phyloP scores from a whole-genome alignment of 2,329 filamentous ascomycete genomes.

The Claviceps sp. region DNA sequence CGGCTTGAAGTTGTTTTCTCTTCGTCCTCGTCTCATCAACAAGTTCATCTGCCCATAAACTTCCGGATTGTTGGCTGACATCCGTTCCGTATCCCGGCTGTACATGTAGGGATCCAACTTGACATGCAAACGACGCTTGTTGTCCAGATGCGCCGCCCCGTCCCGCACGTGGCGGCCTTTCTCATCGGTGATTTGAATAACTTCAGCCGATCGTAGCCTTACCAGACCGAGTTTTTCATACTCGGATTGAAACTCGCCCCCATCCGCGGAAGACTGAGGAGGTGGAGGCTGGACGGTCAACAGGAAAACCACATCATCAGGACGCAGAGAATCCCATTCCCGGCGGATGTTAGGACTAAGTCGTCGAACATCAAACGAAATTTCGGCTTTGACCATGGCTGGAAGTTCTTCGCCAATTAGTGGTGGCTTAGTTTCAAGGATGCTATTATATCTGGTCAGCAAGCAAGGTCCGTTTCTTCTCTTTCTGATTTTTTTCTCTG shows the following conservation, averaged over 20 bases:
- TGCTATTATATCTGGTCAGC: slow-evolving; percentile 23
- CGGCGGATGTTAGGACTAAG: slow-evolving; percentile 61
- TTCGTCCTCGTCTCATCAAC: slow-evolving; percentile 64
- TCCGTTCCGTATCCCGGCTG: slow-evolving; percentile 57
- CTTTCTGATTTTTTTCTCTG: background rate
- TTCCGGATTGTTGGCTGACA: slow-evolving; percentile 55
- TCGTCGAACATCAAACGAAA: slow-evolving; percentile 69
- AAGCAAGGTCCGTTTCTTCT: background rate
- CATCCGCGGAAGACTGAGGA: slow-evolving; percentile 39
- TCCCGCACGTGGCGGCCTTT: slow-evolving; percentile 63
- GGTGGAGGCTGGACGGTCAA: slow-evolving; percentile 56
- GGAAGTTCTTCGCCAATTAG: slow-evolving; percentile 72
- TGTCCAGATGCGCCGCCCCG: slow-evolving; percentile 44
- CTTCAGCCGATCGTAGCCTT: slow-evolving; percentile 66
- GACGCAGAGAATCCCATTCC: slow-evolving; percentile 82
- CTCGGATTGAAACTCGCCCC: slow-evolving; percentile 27
- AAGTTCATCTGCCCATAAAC: slow-evolving; percentile 79
- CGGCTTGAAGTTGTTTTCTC: slow-evolving; percentile 96
- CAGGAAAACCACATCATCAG: slow-evolving; percentile 83
- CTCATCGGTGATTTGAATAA: slow-evolving; percentile 77
- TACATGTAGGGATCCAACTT: slow-evolving; percentile 71
- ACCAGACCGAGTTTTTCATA: slow-evolving; percentile 53
- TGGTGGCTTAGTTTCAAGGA: slow-evolving; percentile 73
- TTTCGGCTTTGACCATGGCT: slow-evolving; percentile 75
- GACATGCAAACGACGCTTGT: slow-evolving; percentile 60